Evolutionary conservation across 805 yeast genomes (phyloP).

Genomic region (Schizosaccharomyces osmophilus): DNA sequence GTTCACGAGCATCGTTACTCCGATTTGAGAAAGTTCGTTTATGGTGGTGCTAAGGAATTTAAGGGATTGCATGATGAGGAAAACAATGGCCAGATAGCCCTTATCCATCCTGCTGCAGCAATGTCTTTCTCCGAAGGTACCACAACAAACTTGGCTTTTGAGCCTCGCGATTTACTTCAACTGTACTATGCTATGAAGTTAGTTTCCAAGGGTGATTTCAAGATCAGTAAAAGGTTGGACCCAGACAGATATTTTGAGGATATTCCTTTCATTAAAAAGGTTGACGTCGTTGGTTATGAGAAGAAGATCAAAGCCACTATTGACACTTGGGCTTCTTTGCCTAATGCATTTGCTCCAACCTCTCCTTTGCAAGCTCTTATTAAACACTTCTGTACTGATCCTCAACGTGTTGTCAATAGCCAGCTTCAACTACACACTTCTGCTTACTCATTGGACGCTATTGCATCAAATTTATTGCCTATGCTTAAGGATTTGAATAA

Average conservation of each 20-base stretch:
- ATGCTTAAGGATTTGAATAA: constrained; percentile 1
- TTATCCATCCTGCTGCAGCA: constrained; percentile 2
- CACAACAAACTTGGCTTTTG: background rate
- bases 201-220: constrained; percentile 1
- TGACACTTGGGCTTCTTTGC: background rate
- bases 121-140: background rate
- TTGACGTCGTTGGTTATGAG: constrained; percentile 2
- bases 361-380: constrained; percentile 1
- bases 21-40: constrained; percentile 1
- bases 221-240: background rate
- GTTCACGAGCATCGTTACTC: constrained; percentile 1
- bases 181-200: background rate
- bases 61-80: background rate
- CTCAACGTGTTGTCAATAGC: background rate
- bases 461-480: background rate
- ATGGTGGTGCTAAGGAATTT: background rate
- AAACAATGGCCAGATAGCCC: background rate
- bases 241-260: constrained; percentile 1
- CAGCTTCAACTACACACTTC: background rate
- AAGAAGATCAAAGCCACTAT: background rate
- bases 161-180: background rate
- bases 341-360: background rate
- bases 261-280: background rate
- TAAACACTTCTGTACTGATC: background rate
- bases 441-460: background rate